Evolutionary conservation across 441 rosid species (phyloP).

Genomic region (Gossypium trilobum): DNA sequence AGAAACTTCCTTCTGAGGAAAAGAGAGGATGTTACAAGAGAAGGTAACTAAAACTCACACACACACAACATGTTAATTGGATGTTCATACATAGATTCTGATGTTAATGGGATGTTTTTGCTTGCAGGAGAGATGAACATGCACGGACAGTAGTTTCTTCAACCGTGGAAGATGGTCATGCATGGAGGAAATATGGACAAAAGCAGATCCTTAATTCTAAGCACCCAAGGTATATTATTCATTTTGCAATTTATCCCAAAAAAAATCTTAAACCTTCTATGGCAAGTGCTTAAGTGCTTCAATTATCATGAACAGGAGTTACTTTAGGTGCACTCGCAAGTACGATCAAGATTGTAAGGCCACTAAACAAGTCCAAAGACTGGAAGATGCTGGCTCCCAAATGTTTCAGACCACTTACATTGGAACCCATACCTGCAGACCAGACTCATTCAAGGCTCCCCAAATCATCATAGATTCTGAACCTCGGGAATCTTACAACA

Average conservation of each 20-base stretch:
- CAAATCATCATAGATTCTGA: conserved; percentile 24
- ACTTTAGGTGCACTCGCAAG: conserved; percentile 74
- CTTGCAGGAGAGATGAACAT: conserved; percentile 39
- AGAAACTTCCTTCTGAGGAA: conserved; percentile 25
- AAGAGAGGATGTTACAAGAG: conserved; percentile 73
- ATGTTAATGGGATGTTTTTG: not conserved
- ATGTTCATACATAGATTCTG: not conserved
- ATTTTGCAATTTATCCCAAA: not conserved
- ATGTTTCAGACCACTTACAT: conserved; percentile 42
- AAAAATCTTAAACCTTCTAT: not conserved
- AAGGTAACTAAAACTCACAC: conserved; percentile 33
- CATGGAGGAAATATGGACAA: conserved; percentile 91
- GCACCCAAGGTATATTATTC: conserved; percentile 40
- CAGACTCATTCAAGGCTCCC: conserved; percentile 16
- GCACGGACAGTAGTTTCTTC: conserved; percentile 31
- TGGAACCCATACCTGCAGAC: conserved; percentile 52
- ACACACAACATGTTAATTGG: not conserved
- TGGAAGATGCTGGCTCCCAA: conserved; percentile 37
- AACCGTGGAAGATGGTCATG: conserved; percentile 36
- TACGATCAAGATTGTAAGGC: conserved; percentile 57
- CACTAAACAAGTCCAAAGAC: conserved; percentile 64
- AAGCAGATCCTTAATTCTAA: conserved; percentile 61
- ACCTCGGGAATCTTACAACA: not conserved
- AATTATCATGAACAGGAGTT: conserved; percentile 40
- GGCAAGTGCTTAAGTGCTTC: not conserved